phyloP scores from a whole-genome alignment of 1,284 basidiomycete genomes.

The Kalmanozyma brasiliensis region DNA sequence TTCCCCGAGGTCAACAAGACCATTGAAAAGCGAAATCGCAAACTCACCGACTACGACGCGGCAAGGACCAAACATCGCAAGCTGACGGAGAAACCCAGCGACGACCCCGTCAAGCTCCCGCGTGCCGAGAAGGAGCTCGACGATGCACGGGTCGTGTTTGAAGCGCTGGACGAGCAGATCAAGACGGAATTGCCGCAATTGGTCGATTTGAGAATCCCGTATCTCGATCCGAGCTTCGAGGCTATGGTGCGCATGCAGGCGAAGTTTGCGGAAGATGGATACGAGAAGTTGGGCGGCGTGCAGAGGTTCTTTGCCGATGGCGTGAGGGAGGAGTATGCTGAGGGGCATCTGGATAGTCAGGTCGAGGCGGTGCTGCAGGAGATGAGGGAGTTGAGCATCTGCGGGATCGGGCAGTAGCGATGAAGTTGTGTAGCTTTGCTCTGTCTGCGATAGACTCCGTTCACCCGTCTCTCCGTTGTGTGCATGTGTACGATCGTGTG shows the following conservation, averaged over 20 bases:
- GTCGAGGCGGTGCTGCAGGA: constrained; percentile 93
- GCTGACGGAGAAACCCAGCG: constrained; percentile 88
- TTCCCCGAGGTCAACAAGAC: constrained; percentile 94
- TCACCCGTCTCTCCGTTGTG: no score
- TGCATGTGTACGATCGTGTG: no score
- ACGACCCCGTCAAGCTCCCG: constrained; percentile 90
- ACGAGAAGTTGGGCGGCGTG: constrained; percentile 95
- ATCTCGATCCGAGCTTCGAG: constrained; percentile 97
- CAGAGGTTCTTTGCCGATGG: constrained; percentile 76
- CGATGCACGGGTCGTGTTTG: constrained; percentile 91
- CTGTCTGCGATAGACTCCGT: not conserved
- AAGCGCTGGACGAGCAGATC: constrained; percentile 90
- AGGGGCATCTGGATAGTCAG: constrained; percentile 93
- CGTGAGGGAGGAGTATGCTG: constrained; percentile 81
- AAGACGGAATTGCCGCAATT: constrained; percentile 90
- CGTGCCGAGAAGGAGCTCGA: constrained; percentile 94
- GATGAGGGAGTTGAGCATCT: constrained; percentile 93
- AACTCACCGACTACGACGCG: constrained; percentile 96
- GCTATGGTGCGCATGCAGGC: constrained; percentile 95
- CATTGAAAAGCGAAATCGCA: constrained; percentile 93
- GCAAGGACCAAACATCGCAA: constrained; percentile 81
- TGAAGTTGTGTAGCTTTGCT: not conserved
- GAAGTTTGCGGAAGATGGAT: constrained; percentile 96
- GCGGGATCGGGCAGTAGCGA: constrained; percentile 62
- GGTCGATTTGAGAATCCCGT: constrained; percentile 93